phyloP scores from a whole-genome alignment of 2,329 filamentous ascomycete species.

The Ascochyta pisi region DNA sequence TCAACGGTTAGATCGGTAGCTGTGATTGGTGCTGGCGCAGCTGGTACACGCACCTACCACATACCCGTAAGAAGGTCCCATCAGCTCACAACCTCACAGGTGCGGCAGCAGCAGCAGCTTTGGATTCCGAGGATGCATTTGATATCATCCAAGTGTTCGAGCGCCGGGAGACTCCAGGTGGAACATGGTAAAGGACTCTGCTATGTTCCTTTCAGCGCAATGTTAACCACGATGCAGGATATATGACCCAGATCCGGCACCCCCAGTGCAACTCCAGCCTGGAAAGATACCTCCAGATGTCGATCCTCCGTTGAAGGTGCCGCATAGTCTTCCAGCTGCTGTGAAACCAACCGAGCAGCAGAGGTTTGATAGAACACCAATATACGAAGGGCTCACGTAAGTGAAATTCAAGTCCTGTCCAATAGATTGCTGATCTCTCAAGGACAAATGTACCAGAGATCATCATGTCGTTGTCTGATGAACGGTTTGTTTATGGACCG shows the following conservation, averaged over 20 bases:
- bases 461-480: conserved; percentile 64
- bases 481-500: conserved; percentile 61
- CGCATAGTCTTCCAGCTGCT: conserved; percentile 5
- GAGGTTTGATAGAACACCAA: conserved; percentile 57
- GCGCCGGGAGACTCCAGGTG: conserved; percentile 42
- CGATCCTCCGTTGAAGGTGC: conserved; percentile 53
- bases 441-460: conserved; percentile 65
- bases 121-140: conserved; percentile 45
- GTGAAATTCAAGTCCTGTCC: conserved; percentile 14
- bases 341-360: conserved; percentile 52
- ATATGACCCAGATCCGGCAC: conserved; percentile 56
- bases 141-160: conserved; percentile 47
- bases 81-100: conserved; percentile 25
- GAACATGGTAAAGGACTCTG: conserved; percentile 39
- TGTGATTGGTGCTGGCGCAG: conserved; percentile 30
- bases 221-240: conserved; percentile 53
- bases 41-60: conserved; percentile 23
- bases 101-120: conserved; percentile 44
- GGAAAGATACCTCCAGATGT: conserved; percentile 55
- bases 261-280: conserved; percentile 47
- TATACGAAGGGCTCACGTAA: conserved; percentile 61
- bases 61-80: conserved; percentile 9
- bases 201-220: background rate
- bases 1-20: conserved; percentile 18
- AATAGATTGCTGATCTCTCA: background rate